These are phyloP conservation scores for Aspergillus sp. DNA, from an alignment of 2,329 filamentous ascomycete species.

Conservation along the genomic window DNA sequence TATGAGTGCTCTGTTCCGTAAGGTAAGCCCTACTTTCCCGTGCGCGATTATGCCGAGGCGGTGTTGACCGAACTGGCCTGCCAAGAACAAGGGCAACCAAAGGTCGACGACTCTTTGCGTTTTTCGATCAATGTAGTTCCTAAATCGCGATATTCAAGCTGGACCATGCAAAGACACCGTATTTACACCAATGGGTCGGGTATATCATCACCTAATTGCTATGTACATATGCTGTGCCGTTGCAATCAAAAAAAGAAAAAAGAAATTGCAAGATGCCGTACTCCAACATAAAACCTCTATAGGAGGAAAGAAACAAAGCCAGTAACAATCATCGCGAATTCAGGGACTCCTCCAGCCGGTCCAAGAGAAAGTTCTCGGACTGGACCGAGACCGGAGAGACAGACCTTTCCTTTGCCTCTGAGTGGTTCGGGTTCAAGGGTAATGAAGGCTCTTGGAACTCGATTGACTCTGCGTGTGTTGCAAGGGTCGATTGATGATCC, in stretches of 20 bases:
- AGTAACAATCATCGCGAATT: background rate
- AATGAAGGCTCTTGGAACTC: background rate
- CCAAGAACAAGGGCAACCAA: no score
- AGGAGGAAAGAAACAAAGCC: background rate
- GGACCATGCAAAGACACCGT: background rate
- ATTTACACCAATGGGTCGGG: background rate
- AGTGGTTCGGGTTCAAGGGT: background rate
- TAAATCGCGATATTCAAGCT: background rate
- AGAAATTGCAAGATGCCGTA: background rate
- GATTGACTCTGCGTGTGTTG: background rate
- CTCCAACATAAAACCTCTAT: background rate
- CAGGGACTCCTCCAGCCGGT: constrained; percentile 32
- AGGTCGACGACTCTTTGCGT: no score
- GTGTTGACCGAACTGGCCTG: no score
- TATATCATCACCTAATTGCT: background rate
- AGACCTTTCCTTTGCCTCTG: constrained; percentile 11
- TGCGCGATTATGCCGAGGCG: no score
- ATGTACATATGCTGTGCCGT: background rate
- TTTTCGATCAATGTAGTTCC: no score
- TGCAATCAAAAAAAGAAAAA: background rate
- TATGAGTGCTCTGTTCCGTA: no score
- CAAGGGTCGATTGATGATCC: background rate
- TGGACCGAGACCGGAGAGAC: constrained; percentile 24
- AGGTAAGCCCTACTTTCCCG: no score
- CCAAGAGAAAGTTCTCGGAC: constrained; percentile 31